Evolutionary conservation across 352 stramenopile genomes (phyloP).

Genomic region (Phytophthora niederhauseri): DNA sequence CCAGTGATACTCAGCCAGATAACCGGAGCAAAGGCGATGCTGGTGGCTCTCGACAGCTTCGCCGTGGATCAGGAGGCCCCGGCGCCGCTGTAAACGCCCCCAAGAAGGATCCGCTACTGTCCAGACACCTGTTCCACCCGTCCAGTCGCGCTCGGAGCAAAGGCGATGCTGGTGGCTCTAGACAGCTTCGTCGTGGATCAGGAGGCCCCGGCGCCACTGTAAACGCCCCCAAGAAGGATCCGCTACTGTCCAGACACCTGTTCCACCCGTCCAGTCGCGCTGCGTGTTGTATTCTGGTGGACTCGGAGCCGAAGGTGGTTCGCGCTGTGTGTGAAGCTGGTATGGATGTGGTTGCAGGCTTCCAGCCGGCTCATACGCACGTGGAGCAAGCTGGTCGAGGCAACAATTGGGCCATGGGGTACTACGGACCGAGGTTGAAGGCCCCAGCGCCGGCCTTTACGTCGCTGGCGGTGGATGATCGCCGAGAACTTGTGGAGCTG

Average conservation of each 20-base stretch:
- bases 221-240: slow-evolving; percentile 8
- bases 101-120: slow-evolving; percentile 23
- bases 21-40: neutral
- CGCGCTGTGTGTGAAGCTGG: slow-evolving; percentile 31
- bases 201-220: neutral
- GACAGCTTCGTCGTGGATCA: slow-evolving; percentile 5
- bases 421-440: slow-evolving; percentile 41
- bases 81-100: slow-evolving; percentile 3
- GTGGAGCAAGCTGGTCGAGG: slow-evolving; percentile 75
- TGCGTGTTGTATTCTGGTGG: slow-evolving; percentile 77
- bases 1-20: neutral
- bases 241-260: slow-evolving; percentile 45
- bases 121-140: slow-evolving; percentile 59
- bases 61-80: neutral
- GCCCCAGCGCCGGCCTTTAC: slow-evolving; percentile 34
- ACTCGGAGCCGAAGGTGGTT: slow-evolving; percentile 82
- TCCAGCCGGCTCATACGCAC: slow-evolving; percentile 54
- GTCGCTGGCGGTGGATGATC: slow-evolving; percentile 37
- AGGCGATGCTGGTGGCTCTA: neutral
- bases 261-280: slow-evolving; percentile 48
- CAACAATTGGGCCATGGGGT: slow-evolving; percentile 93
- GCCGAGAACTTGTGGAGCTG: slow-evolving; percentile 58
- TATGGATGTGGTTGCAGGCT: slow-evolving; percentile 4
- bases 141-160: slow-evolving; percentile 18
- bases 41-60: slow-evolving; percentile 6